Evolutionary conservation across 2,329 filamentous ascomycete species (phyloP).

Genomic region (Fusarium paranaense): DNA sequence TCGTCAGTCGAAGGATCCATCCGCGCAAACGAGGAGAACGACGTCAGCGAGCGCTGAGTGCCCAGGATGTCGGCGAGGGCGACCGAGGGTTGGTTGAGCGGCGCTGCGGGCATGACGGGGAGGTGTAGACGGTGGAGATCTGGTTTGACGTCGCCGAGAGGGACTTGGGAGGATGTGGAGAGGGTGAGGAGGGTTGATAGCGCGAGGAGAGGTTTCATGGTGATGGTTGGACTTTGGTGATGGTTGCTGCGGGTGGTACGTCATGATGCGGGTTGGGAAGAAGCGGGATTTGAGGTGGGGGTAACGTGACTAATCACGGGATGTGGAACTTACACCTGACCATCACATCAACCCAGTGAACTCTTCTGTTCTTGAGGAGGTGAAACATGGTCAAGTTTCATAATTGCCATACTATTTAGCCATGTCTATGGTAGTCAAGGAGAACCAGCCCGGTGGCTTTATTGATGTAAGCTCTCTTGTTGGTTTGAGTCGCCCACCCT

Average conservation of each 20-base stretch:
- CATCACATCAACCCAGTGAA: background rate
- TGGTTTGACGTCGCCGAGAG: slow-evolving; percentile 15
- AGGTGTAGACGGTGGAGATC: slow-evolving; percentile 32
- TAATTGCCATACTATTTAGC: background rate
- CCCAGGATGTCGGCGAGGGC: slow-evolving; percentile 88
- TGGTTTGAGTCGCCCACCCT: background rate
- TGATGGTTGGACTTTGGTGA: slow-evolving; percentile 1
- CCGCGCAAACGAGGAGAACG: slow-evolving; percentile 85
- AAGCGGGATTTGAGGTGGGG: background rate
- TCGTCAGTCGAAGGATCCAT: slow-evolving; percentile 76
- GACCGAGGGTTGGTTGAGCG: slow-evolving; percentile 60
- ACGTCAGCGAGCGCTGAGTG: slow-evolving; percentile 80
- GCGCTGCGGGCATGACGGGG: slow-evolving; percentile 44
- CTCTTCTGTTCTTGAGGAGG: background rate
- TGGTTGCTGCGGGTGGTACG: slow-evolving; percentile 17
- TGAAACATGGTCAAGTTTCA: background rate
- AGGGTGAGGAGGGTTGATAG: slow-evolving; percentile 31
- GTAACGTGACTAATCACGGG: slow-evolving; percentile 35
- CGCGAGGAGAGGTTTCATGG: slow-evolving; percentile 38
- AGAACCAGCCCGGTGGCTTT: background rate
- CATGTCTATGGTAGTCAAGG: background rate
- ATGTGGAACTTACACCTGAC: background rate
- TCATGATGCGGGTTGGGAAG: slow-evolving; percentile 26
- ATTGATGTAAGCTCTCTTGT: background rate
- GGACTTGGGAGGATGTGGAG: slow-evolving; percentile 12